Evolutionary conservation across 2,329 filamentous ascomycete species (phyloP).

Genomic region (Pseudogymnoascus sp.): DNA sequence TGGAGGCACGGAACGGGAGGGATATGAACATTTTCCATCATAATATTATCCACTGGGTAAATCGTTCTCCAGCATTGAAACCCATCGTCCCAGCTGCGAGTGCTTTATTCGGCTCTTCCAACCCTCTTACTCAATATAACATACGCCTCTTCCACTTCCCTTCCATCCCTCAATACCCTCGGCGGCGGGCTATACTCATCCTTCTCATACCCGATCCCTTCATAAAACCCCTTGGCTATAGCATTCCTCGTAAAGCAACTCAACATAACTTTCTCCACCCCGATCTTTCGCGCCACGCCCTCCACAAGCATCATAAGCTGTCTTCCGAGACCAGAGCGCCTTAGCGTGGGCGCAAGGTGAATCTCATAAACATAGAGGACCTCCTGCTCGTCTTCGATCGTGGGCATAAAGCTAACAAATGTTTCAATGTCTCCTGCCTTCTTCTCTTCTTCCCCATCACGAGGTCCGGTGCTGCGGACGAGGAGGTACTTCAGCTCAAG

Average conservation of each 20-base stretch:
- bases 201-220: conserved; percentile 46
- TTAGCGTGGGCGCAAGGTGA: conserved; percentile 51
- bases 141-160: conserved; percentile 48
- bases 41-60: too few relatives aligned
- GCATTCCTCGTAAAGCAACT: conserved; percentile 61
- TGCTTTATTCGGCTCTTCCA: background rate
- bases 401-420: conserved; percentile 65
- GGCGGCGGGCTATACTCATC: conserved; percentile 49
- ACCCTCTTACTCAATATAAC: conserved; percentile 49
- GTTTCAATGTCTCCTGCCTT: conserved; percentile 32
- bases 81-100: background rate
- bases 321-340: conserved; percentile 54
- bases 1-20: too few relatives aligned
- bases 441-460: conserved; percentile 14
- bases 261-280: conserved; percentile 61
- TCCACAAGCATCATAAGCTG: conserved; percentile 51
- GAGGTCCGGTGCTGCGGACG: conserved; percentile 34
- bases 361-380: conserved; percentile 77
- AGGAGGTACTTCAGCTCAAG: conserved; percentile 61
- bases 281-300: conserved; percentile 44
- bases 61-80: background rate
- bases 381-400: conserved; percentile 54
- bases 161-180: conserved; percentile 46
- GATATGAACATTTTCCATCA: too few relatives aligned
- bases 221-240: conserved; percentile 52